Conservation (phyloP, 108 stramenopile genomes). For the Cyclotella baltica region DNA sequence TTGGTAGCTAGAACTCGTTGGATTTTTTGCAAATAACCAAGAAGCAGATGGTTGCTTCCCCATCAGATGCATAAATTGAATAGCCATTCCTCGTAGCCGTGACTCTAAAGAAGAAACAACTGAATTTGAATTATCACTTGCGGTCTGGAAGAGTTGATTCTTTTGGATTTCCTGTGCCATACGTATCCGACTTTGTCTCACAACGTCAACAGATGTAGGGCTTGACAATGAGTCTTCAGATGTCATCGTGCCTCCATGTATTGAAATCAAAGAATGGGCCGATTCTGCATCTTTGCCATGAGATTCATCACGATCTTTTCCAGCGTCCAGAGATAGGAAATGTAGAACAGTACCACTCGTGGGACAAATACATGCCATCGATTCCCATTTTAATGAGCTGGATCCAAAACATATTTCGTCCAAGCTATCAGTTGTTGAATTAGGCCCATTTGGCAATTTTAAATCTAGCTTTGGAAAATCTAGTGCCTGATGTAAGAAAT, state of each 20-base stretch:
- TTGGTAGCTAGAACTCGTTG: neutral
- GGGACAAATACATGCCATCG: conserved; percentile 53
- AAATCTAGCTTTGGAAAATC: conserved; percentile 9
- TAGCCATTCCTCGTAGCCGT: conserved; percentile 16
- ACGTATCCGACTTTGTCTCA: conserved; percentile 21
- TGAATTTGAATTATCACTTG: neutral
- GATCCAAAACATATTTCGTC: conserved; percentile 54
- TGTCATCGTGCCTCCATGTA: conserved; percentile 27
- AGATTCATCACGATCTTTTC: neutral
- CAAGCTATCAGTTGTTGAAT: conserved; percentile 10
- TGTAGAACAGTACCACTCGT: conserved; percentile 65
- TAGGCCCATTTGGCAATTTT: neutral
- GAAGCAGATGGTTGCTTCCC: conserved; percentile 20
- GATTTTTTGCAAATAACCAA: conserved; percentile 28
- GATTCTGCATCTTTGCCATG: conserved; percentile 6
- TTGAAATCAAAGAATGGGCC: conserved; percentile 25
- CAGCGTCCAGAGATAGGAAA: conserved; percentile 48
- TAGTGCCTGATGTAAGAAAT: conserved; percentile 47
- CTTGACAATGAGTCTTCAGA: neutral
- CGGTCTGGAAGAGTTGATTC: neutral
- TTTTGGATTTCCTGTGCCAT: conserved; percentile 24
- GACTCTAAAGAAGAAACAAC: conserved; percentile 16
- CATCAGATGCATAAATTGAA: conserved; percentile 11
- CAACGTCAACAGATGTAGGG: neutral
- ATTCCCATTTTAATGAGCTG: conserved; percentile 59